Conservation (phyloP, 2,329 filamentous ascomycete species). For the Monilinia polystroma region DNA sequence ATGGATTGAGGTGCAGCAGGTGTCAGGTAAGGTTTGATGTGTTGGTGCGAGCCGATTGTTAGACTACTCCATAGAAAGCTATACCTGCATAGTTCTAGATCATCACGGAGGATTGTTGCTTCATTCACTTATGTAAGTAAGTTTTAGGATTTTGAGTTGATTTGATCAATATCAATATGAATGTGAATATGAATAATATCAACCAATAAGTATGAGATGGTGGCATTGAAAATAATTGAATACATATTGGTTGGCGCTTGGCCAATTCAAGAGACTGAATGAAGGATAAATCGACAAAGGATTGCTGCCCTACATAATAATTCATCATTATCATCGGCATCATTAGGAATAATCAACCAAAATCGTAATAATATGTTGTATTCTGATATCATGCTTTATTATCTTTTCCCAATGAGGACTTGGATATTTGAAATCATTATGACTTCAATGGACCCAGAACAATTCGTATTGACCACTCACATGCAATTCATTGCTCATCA, state of each 20-base stretch:
- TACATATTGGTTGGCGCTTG: too few species aligned
- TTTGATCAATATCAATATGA: not conserved
- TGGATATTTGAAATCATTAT: not conserved
- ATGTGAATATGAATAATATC: not conserved
- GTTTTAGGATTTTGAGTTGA: too few species aligned
- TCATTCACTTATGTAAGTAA: slow-evolving; percentile 2
- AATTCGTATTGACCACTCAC: not conserved
- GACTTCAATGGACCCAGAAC: not conserved
- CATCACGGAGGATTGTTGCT: not conserved
- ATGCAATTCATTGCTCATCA: slow-evolving; percentile 6
- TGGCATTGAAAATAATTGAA: not conserved
- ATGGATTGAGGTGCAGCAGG: slow-evolving; percentile 23
- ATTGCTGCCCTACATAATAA: slow-evolving; percentile 6
- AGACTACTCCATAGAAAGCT: slow-evolving; percentile 12
- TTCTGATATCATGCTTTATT: not conserved
- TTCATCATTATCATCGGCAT: not conserved
- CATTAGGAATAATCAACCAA: not conserved
- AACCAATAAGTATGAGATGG: not conserved
- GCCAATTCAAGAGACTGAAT: not conserved
- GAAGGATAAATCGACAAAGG: not conserved
- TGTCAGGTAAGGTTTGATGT: slow-evolving; percentile 12
- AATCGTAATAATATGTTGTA: not conserved
- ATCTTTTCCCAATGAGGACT: slow-evolving; percentile 1
- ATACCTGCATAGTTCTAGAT: slow-evolving; percentile 13
- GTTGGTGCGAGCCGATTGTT: slow-evolving; percentile 23